Conservation (phyloP, 2,329 filamentous ascomycete species). For the Diaporthe sp. region DNA sequence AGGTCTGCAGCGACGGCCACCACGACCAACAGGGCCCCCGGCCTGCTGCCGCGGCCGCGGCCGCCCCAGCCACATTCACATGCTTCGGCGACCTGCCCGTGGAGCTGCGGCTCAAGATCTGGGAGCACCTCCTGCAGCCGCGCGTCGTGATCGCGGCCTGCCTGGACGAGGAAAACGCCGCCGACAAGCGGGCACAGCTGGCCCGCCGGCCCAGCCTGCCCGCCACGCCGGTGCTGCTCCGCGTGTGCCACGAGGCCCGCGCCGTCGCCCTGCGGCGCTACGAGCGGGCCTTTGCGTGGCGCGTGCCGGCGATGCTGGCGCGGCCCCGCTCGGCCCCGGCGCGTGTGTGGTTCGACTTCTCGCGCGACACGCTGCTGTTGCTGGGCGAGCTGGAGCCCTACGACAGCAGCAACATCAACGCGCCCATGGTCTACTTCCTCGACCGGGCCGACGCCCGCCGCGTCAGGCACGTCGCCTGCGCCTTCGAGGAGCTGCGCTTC, state of each 20-base stretch:
- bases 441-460: slow-evolving; percentile 57
- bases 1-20: slow-evolving; percentile 55
- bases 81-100: slow-evolving; percentile 58
- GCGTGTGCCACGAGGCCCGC: slow-evolving; percentile 59
- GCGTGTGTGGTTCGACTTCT: slow-evolving; percentile 64
- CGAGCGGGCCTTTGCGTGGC: slow-evolving; percentile 62
- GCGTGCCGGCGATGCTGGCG: slow-evolving; percentile 56
- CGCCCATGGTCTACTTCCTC: slow-evolving; percentile 64
- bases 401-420: slow-evolving; percentile 61
- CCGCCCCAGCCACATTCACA: slow-evolving; percentile 46
- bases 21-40: background rate
- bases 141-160: slow-evolving; percentile 61
- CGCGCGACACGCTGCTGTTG: slow-evolving; percentile 61
- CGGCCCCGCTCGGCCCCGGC: slow-evolving; percentile 44
- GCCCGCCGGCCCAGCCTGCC: slow-evolving; percentile 39
- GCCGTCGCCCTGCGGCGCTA: slow-evolving; percentile 58
- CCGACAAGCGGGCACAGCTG: slow-evolving; percentile 46
- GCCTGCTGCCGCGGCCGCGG: background rate
- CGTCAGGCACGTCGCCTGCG: slow-evolving; percentile 59
- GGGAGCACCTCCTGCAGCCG: slow-evolving; percentile 59
- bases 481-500: slow-evolving; percentile 60
- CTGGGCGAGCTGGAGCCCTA: slow-evolving; percentile 63
- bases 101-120: slow-evolving; percentile 64
- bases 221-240: slow-evolving; percentile 58
- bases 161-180: slow-evolving; percentile 50